Evolutionary conservation across 2,329 filamentous ascomycete species (phyloP).

Genomic region (Elsinoe necatrix): DNA sequence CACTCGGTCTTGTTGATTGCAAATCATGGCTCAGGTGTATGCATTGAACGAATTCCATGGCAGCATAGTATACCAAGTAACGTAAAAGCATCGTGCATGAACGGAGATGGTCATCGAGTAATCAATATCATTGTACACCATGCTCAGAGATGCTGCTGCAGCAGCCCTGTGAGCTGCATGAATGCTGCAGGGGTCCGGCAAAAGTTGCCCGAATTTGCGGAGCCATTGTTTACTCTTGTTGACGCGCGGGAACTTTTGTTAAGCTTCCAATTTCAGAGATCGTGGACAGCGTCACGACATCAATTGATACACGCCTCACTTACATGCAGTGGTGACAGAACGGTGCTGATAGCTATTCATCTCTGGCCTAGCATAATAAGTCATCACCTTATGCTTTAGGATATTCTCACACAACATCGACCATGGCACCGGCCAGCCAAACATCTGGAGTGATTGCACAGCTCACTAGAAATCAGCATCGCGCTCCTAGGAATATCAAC

Average conservation of each 20-base stretch:
- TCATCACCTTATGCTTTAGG: background rate
- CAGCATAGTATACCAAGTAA: too few species aligned
- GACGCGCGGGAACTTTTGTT: background rate
- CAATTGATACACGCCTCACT: background rate
- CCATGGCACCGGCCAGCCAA: constrained; percentile 9
- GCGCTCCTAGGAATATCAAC: background rate
- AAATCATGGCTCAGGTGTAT: too few species aligned
- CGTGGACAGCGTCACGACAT: background rate
- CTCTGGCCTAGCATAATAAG: background rate
- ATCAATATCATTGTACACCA: background rate
- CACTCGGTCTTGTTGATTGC: too few species aligned
- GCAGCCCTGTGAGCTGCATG: background rate
- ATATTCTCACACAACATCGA: background rate
- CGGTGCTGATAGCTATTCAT: background rate
- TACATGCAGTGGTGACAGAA: background rate
- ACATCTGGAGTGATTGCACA: constrained; percentile 13
- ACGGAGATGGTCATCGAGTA: too few species aligned
- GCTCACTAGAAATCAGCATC: constrained; percentile 10
- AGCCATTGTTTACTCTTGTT: constrained; percentile 12
- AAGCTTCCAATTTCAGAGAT: constrained; percentile 12
- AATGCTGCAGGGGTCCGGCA: background rate
- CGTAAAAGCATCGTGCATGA: too few species aligned
- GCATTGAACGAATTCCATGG: too few species aligned
- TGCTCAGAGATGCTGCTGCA: background rate
- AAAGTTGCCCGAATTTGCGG: background rate